phyloP scores from a whole-genome alignment of 2,329 filamentous ascomycete genomes.

The Sordariomycetes sp. region DNA sequence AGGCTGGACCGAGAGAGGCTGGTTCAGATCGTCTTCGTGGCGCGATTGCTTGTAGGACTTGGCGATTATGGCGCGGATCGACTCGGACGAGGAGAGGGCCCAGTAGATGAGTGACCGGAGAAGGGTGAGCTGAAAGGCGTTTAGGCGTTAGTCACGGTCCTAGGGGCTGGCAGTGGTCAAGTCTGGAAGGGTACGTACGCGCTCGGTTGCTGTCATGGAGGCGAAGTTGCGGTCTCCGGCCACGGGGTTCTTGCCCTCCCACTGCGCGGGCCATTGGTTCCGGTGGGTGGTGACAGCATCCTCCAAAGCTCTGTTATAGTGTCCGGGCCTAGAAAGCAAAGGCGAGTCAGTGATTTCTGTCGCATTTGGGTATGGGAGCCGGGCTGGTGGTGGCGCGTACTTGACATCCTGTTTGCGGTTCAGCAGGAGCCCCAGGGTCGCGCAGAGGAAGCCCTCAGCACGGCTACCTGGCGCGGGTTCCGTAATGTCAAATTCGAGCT shows the following conservation, averaged over 20 bases:
- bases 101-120: constrained; percentile 78
- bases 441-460: constrained; percentile 81
- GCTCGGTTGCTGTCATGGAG: constrained; percentile 68
- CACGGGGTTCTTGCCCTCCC: constrained; percentile 76
- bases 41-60: constrained; percentile 81
- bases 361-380: not conserved
- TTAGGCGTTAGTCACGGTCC: not conserved
- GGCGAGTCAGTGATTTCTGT: constrained; percentile 10
- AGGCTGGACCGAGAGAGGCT: constrained; percentile 78
- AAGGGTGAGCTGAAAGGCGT: constrained; percentile 57
- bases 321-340: constrained; percentile 57
- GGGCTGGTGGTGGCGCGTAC: constrained; percentile 41
- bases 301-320: constrained; percentile 87
- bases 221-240: constrained; percentile 72
- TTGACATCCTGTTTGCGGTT: constrained; percentile 99
- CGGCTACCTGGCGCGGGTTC: constrained; percentile 72
- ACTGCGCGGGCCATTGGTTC: constrained; percentile 76
- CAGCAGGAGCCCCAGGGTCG: constrained; percentile 73
- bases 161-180: not conserved
- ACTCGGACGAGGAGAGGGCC: constrained; percentile 81
- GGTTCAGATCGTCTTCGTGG: constrained; percentile 69
- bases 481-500: constrained; percentile 78
- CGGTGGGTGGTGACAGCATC: constrained; percentile 81
- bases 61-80: constrained; percentile 70
- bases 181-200: constrained; percentile 42